These are phyloP conservation scores for Cladobotryum mycophilum DNA, from an alignment of 2,329 filamentous ascomycete genomes.

Conservation along the genomic window DNA sequence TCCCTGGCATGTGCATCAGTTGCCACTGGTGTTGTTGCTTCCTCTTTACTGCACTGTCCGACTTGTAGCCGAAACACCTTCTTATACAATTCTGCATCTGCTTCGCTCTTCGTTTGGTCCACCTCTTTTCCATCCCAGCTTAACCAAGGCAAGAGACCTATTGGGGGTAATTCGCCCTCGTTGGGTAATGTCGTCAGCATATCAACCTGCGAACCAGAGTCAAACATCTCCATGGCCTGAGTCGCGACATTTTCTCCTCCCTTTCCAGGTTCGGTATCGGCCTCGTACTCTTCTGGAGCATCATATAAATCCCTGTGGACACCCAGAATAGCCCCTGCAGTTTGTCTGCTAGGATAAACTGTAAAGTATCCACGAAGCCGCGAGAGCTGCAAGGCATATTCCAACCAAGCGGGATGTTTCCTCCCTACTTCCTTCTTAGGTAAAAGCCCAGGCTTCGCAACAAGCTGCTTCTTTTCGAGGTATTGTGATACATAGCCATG, in stretches of 20 bases:
- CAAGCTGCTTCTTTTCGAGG: conserved; percentile 38
- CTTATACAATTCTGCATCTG: conserved; percentile 46
- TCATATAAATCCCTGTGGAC: conserved; percentile 71
- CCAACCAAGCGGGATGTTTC: conserved; percentile 67
- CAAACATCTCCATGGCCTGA: conserved; percentile 27
- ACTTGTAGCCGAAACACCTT: conserved; percentile 54
- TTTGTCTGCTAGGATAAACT: conserved; percentile 64
- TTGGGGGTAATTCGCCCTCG: conserved; percentile 36
- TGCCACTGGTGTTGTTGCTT: conserved; percentile 14
- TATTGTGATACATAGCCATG: conserved; percentile 70
- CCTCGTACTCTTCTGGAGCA: conserved; percentile 61
- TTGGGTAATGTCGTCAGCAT: conserved; percentile 45
- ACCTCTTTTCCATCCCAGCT: conserved; percentile 55
- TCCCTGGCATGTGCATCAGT: conserved; percentile 44
- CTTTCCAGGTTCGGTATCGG: conserved; percentile 17
- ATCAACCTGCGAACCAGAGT: conserved; percentile 35
- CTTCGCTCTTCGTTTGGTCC: conserved; percentile 33
- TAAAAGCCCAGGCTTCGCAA: conserved; percentile 34
- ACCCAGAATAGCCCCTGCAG: conserved; percentile 53
- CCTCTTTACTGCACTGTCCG: conserved; percentile 55
- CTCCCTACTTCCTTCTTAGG: conserved; percentile 57
- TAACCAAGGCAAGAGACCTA: conserved; percentile 51
- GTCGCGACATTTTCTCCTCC: conserved; percentile 20
- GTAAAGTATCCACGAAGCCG: conserved; percentile 70
- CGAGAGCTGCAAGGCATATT: conserved; percentile 71